phyloP scores from a whole-genome alignment of 768 basidiomycete species.

The Collybiopsis luxurians region DNA sequence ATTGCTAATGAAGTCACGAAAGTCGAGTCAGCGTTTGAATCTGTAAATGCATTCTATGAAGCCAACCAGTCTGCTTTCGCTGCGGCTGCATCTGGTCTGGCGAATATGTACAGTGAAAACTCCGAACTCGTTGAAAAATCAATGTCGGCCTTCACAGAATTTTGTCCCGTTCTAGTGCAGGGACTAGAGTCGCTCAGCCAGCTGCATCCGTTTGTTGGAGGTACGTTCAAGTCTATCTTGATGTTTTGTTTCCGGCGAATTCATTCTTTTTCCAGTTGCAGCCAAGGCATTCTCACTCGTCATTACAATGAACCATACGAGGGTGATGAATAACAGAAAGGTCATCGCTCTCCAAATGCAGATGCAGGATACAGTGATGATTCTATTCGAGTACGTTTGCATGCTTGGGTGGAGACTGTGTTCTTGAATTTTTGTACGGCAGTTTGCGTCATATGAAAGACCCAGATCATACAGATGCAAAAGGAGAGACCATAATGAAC shows the following conservation, averaged over 20 bases:
- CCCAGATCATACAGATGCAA: conserved; percentile 15
- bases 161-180: background rate
- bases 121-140: background rate
- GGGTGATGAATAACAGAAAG: conserved; percentile 51
- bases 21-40: background rate
- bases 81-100: conserved; percentile 3
- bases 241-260: background rate
- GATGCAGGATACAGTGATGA: conserved; percentile 49
- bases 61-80: background rate
- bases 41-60: background rate
- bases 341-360: conserved; percentile 42
- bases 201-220: conserved; percentile 27
- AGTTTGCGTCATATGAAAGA: conserved; percentile 19
- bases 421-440: no score
- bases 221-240: conserved; percentile 24
- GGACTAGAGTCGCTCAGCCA: conserved; percentile 22
- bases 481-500: conserved; percentile 20
- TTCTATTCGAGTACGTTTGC: conserved; percentile 40
- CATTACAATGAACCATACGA: conserved; percentile 43
- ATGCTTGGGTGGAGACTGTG: background rate
- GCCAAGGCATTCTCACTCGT: conserved; percentile 44
- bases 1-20: background rate
- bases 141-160: conserved; percentile 5
- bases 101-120: background rate
- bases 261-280: conserved; percentile 21